Evolutionary conservation across 139 green algal genomes (phyloP).

Genomic region (Auxenochlorella pyrenoidosa): DNA sequence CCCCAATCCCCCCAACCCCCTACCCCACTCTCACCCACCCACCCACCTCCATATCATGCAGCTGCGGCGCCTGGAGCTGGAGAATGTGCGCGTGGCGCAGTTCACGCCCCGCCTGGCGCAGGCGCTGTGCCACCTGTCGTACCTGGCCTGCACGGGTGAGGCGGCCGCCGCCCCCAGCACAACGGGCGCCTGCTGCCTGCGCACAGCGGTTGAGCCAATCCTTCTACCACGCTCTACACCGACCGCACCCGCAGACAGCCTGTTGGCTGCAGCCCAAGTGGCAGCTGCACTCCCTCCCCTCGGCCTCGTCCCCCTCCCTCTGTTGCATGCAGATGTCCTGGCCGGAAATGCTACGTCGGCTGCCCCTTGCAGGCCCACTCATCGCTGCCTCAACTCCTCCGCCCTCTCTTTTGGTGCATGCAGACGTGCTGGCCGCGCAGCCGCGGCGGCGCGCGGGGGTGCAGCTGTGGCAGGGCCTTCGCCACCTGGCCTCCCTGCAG

Average conservation of each 20-base stretch:
- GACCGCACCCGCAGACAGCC: no score
- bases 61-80: slow-evolving; percentile 25
- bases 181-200: background rate
- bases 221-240: no score
- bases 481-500: slow-evolving; percentile 19
- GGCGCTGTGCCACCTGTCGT: background rate
- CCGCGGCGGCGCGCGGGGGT: slow-evolving; percentile 14
- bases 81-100: slow-evolving; percentile 8
- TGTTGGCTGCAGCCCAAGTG: no score
- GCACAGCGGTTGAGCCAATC: no score
- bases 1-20: no score
- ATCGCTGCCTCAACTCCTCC: background rate
- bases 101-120: slow-evolving; percentile 27
- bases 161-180: background rate
- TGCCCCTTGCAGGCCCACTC: background rate
- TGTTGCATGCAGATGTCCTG: no score
- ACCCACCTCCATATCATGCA: background rate
- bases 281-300: no score
- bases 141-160: slow-evolving; percentile 20
- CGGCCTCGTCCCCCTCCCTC: no score
- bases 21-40: no score
- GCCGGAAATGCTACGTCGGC: no score
- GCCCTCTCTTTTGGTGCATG: background rate
- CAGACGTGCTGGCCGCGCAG: slow-evolving; percentile 26
- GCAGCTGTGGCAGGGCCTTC: slow-evolving; percentile 18